Evolutionary conservation across 1,284 basidiomycete species (phyloP), one percentile per base, ranked within the genome.

Genomic region (Lentinula novae-zelandiae): DNA sequence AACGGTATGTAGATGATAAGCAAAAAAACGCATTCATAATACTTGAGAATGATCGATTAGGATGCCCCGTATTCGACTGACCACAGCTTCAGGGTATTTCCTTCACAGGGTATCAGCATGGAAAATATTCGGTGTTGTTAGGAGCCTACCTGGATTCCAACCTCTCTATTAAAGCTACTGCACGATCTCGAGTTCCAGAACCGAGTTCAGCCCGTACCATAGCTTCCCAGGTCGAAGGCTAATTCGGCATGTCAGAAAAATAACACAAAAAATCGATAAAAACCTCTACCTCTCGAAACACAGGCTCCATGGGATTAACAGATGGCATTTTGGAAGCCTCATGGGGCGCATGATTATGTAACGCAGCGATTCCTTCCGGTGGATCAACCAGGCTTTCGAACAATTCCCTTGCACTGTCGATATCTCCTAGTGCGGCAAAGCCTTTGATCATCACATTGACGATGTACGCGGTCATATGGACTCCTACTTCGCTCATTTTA

Each of bases 391-490:
- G 82, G n/a, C 79, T 75, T 72, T 96, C 93, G 72, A 99, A 99
- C 53, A 97, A 76, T 34, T 73, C 75, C 39, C 95, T 80, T 0
- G 95, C 87, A 50, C 82, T 76, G 33, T 85, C 85, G 58, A 97
- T 79, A 52, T 89, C 79, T 5, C 89, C 89, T 6, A 82, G 82
- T 33, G 85, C 80, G 0, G 95, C 88, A 70, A 95, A 92, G 1
- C 92, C 93, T 71, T 90, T 90, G 78, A 99, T 98, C 67, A 98
- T 76, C 63, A 93, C 80, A 75, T 99, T 99, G 50, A 91, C 92
- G 64, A 98, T 92, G 74, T 99, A 99, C 0, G 97, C 96, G 0
- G 96, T 99, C 82, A 95, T 89, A 67, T 91, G 89, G 7, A 96
- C 84, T 36, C 87, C 85, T 2, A 82, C 79, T 0, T 74, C 69